Percentiles rank a stretch among this genome's conserved stretches.
phyloP scores from a whole-genome alignment of 768 basidiomycete genomes.

The Dictyophora rubrovolvata region DNA sequence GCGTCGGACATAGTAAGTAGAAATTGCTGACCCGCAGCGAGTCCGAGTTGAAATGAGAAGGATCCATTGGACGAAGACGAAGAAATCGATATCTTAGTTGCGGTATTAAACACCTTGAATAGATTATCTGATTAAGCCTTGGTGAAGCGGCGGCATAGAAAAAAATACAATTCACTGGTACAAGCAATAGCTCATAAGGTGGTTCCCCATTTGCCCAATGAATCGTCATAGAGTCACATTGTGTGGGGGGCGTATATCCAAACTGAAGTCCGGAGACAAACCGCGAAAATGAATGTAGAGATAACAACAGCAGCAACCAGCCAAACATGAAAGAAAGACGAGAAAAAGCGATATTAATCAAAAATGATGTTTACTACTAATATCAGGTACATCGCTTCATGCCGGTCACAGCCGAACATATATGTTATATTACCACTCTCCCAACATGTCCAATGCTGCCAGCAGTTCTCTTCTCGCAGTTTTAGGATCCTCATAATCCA shows the following conservation, averaged over 20 bases:
- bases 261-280: neutral
- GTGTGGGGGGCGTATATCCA: constrained; percentile 28
- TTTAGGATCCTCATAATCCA: constrained; percentile 90
- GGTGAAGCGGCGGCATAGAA: neutral
- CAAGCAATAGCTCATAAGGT: constrained; percentile 40
- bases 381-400: neutral
- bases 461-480: constrained; percentile 78
- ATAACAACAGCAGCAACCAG: constrained; percentile 14
- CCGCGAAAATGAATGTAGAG: constrained; percentile 43
- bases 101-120: constrained; percentile 41
- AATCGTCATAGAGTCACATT: constrained; percentile 54
- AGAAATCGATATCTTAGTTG: constrained; percentile 46
- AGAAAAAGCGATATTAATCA: neutral
- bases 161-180: constrained; percentile 34
- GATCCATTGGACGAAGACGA: constrained; percentile 41
- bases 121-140: constrained; percentile 5
- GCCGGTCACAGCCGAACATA: neutral
- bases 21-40: constrained; percentile 30
- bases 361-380: neutral
- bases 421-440: constrained; percentile 27
- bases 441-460: constrained; percentile 60
- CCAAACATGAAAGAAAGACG: neutral
- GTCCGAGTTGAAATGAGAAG: constrained; percentile 35
- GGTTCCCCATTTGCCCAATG: constrained; percentile 56
- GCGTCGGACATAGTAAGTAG: constrained; percentile 63